Conservation (phyloP, 495 filamentous ascomycete genomes). For the Tuber indicum region DNA sequence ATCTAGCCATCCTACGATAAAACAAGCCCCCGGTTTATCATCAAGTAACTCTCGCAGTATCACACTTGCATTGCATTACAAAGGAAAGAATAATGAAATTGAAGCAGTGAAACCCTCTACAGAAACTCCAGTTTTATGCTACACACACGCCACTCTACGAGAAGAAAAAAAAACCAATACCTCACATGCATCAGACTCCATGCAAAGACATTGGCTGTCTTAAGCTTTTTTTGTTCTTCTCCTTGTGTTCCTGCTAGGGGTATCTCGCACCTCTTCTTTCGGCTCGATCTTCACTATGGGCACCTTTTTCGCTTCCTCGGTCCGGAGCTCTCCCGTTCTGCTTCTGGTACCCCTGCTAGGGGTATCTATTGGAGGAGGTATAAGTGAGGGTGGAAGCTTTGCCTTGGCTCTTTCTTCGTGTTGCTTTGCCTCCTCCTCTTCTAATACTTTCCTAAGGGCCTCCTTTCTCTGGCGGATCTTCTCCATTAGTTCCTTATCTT, state of each 20-base stretch:
- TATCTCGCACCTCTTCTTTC: constrained; percentile 18
- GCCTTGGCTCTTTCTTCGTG: constrained; percentile 34
- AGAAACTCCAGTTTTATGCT: constrained; percentile 14
- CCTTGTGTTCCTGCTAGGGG: constrained; percentile 34
- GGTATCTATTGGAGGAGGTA: constrained; percentile 15
- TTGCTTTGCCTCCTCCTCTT: constrained; percentile 34
- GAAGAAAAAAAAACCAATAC: constrained; percentile 4
- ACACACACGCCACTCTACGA: constrained; percentile 21
- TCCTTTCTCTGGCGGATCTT: constrained; percentile 30
- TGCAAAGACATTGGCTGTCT: background rate
- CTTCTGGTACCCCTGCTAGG: constrained; percentile 41
- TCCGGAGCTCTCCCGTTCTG: constrained; percentile 40
- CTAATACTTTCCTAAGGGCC: constrained; percentile 30
- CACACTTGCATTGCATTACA: background rate
- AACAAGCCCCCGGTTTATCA: background rate
- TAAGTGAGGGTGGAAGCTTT: constrained; percentile 46
- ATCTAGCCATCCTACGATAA: background rate
- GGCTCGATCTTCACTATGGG: constrained; percentile 6
- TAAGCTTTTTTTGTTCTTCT: constrained; percentile 37
- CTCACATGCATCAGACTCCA: constrained; percentile 7
- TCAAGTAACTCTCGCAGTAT: background rate
- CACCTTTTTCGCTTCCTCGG: constrained; percentile 41
- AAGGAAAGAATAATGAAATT: background rate
- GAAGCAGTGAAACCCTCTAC: background rate
- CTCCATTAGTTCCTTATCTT: constrained; percentile 43